Evolutionary conservation across 345 rosid genomes (phyloP).

Genomic region (Citrus mangshanensis): DNA sequence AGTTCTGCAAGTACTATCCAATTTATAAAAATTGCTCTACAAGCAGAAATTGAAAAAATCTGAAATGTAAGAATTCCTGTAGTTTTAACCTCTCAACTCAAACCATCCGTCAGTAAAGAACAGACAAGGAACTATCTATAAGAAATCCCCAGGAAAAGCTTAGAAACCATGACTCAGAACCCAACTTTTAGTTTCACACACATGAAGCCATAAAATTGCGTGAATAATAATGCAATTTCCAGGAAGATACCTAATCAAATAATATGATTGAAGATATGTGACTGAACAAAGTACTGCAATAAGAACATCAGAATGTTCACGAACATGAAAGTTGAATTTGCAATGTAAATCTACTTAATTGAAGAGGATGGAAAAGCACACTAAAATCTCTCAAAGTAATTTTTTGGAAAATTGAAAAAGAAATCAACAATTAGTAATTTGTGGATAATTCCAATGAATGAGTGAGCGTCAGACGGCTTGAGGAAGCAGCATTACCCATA

Average conservation of each 20-base stretch:
- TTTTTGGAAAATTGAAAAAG: background rate
- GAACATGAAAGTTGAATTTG: background rate
- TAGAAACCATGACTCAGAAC: too few species aligned
- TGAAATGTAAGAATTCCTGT: background rate
- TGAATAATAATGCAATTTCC: too few species aligned
- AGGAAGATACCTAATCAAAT: background rate
- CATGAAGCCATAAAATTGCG: too few species aligned
- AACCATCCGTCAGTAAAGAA: too few species aligned
- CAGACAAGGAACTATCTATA: too few species aligned
- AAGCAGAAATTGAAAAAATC: background rate
- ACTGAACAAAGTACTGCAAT: background rate
- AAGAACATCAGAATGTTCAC: background rate
- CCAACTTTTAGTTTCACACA: too few species aligned
- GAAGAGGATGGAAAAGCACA: background rate
- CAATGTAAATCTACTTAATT: background rate
- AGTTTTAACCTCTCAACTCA: too few species aligned
- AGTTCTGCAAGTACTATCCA: background rate
- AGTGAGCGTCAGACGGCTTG: background rate
- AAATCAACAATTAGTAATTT: background rate
- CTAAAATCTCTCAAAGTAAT: background rate
- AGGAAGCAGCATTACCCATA: conserved; percentile 49
- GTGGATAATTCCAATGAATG: background rate
- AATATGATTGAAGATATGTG: background rate
- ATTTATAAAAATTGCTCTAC: background rate
- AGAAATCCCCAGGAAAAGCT: too few species aligned